Base-by-base conservation (phyloP, 169 alveolate species). In the Babesia ovis region DNA sequence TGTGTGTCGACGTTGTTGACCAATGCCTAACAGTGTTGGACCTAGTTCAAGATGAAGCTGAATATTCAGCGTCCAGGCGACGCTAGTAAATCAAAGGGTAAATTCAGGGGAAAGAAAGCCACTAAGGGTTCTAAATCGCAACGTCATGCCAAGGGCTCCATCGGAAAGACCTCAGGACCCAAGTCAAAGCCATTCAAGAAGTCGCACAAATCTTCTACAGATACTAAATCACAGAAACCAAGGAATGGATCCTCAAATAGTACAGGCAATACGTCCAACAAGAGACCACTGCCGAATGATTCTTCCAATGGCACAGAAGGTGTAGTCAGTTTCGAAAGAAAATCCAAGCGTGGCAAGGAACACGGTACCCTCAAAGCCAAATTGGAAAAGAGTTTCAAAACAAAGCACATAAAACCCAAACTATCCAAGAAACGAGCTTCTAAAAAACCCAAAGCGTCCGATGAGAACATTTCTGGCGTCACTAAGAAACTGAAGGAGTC, bases 401-500 rank as follows among this genome's bases (percentile, higher is more conserved):
- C 8, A 14, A 39, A 39, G 14, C 46, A 8, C 8, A 39, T 39
- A 39, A 14, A 8, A 9, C 8, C 8, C n/a, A 39, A 39, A 39
- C 8, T 8, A 39, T 39, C 46, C 46, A 39, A 20, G 31, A 35
- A 29, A 42, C 16, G 22, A 25, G 43, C 37, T 23, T 22, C 51
- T 18, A 39, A 18, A 53, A 29, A 25, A 4, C 53, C 22, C 20
- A 20, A 60, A 20, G 74, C 42, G 22, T n/a, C n/a, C n/a, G n/a
- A n/a, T n/a, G n/a, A n/a, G n/a, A n/a, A n/a, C n/a, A n/a, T n/a
- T n/a, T n/a, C n/a, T n/a, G n/a, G n/a, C n/a, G n/a, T n/a, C n/a
- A n/a, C n/a, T n/a, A n/a, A n/a, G n/a, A n/a, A n/a, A n/a, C 64
- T 64, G 55, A 54, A 34, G 64, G 73, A 76, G 23, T 0, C 29